phyloP scores from a whole-genome alignment of 306 rosid genomes.

The Lathyrus sativus region DNA sequence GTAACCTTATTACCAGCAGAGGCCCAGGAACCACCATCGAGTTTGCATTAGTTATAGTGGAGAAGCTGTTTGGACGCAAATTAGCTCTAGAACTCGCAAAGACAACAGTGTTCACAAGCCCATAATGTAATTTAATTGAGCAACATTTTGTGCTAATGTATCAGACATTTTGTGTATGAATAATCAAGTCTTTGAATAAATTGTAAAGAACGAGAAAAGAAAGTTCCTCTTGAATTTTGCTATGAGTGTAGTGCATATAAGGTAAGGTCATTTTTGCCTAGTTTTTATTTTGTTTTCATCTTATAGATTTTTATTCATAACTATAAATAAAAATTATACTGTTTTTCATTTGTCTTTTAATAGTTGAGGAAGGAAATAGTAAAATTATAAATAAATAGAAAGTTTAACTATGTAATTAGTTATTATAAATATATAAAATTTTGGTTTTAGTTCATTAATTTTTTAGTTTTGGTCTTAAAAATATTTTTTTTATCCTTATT shows the following conservation, averaged over 20 bases:
- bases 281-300: constrained; percentile 5
- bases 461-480: too few species aligned
- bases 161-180: constrained; percentile 38
- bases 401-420: too few species aligned
- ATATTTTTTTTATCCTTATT: too few species aligned
- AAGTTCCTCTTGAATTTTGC: constrained; percentile 5
- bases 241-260: neutral
- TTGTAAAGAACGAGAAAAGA: constrained; percentile 16
- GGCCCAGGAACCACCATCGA: constrained; percentile 89
- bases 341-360: neutral
- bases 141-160: constrained; percentile 13
- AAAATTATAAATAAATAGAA: too few species aligned
- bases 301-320: neutral
- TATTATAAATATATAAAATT: too few species aligned
- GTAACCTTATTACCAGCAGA: constrained; percentile 83
- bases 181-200: constrained; percentile 35
- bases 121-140: constrained; percentile 40
- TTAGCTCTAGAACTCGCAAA: constrained; percentile 63
- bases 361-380: too few species aligned
- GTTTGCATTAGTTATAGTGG: constrained; percentile 75
- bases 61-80: constrained; percentile 71
- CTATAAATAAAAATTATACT: too few species aligned
- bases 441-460: too few species aligned
- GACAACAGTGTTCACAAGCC: constrained; percentile 47
- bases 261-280: neutral